Base-by-base conservation (phyloP, 1,284 basidiomycete genomes). In the Naganishia cerealis region DNA sequence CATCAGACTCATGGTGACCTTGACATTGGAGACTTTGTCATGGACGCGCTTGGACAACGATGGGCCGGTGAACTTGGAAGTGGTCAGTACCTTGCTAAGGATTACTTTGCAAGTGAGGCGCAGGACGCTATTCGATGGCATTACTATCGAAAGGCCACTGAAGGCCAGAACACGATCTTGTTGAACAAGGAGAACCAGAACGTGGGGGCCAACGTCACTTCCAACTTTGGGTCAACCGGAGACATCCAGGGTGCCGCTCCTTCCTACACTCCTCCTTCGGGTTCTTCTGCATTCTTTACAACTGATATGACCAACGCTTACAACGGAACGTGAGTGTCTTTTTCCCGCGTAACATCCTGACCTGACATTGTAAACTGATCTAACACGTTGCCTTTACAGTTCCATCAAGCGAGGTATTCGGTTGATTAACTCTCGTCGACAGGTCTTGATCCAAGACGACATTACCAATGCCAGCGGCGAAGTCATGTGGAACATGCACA, bases 11-110 rank as follows among this genome's bases (percentile, higher is more conserved):
- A 97, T 81, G 93, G 94, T 73, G 92, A 96, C 78, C 85, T 97
- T 68, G 94, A 97, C 78, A 86, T 85, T 63, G 94, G 94, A 73
- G 91, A 94, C 82, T 98, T 98, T 78, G 92, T 98, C 57, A 80
- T 99, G 54, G 96, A 99, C 78, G 94, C 94, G 18, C 83, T 97
- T 75, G 95, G 94, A 70, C 88, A 89, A 56, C 90, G 95, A 67
- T 99, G 93, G 92, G 91, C 90, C 43, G 96, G 96, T 70, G 95
- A 99, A 77, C 87, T 94, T 58, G 95, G 95, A 24, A 91, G 88
- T 9, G 93, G 86, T 40, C 87, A 97, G 80, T 98, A 98, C 79
- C 81, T 86, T 46, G 85, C 89, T 4, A 75, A 79, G 6, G 77
- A 82, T 39, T 94, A 94, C 82, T 95, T 94, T 82, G 82, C 79